A percentile compares a stretch with the other conserved stretches of the same genome.
Conservation (phyloP, 805 yeast genomes). For the Saturnispora bothae region DNA sequence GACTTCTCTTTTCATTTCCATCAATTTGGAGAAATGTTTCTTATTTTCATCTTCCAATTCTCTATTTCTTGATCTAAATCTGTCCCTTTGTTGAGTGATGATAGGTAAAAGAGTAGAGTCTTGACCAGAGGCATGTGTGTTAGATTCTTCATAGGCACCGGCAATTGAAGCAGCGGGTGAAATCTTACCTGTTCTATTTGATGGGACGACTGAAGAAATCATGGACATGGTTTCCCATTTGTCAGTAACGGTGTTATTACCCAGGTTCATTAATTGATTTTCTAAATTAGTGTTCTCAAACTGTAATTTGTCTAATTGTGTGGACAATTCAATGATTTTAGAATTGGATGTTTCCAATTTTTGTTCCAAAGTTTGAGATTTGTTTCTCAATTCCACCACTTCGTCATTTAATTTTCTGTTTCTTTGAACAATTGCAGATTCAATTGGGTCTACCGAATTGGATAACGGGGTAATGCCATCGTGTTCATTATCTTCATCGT, state of each 20-base stretch:
- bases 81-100: slow-evolving; percentile 87
- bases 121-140: slow-evolving; percentile 8
- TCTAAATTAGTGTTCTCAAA: slow-evolving; percentile 68
- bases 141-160: slow-evolving; percentile 24
- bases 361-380: slow-evolving; percentile 37
- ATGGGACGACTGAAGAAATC: slow-evolving; percentile 43
- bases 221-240: slow-evolving; percentile 55
- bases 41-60: slow-evolving; percentile 79
- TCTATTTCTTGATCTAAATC: slow-evolving; percentile 73
- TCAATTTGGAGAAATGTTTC: slow-evolving; percentile 40
- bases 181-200: slow-evolving; percentile 22
- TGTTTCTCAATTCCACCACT: slow-evolving; percentile 53
- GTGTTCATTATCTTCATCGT: slow-evolving; percentile 24
- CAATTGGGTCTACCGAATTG: slow-evolving; percentile 29
- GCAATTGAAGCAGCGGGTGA: slow-evolving; percentile 46
- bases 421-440: slow-evolving; percentile 41
- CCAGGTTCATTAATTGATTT: slow-evolving; percentile 45
- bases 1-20: slow-evolving; percentile 56
- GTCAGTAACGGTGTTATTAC: slow-evolving; percentile 27
- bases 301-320: slow-evolving; percentile 58
- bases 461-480: slow-evolving; percentile 26
- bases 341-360: slow-evolving; percentile 26
- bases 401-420: slow-evolving; percentile 68
- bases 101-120: slow-evolving; percentile 63
- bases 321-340: slow-evolving; percentile 37